phyloP scores from a whole-genome alignment of 768 basidiomycete genomes.

The Lepiota subincarnata region DNA sequence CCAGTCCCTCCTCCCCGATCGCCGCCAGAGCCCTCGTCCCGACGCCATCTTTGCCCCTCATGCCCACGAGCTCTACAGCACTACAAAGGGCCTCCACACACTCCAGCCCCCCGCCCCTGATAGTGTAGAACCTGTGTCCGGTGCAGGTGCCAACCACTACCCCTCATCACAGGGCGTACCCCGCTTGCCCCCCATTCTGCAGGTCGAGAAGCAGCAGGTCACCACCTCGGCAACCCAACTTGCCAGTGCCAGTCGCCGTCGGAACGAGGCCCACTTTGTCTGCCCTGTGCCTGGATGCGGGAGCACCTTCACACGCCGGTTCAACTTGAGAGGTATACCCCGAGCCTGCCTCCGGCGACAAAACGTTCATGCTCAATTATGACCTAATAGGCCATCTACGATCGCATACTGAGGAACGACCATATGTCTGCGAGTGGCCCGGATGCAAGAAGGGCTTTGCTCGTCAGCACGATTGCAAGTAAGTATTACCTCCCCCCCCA shows the following conservation, averaged over 20 bases:
- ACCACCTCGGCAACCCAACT: conserved; percentile 92
- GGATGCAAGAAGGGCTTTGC: conserved; percentile 96
- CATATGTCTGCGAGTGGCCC: conserved; percentile 90
- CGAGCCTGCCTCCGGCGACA: neutral
- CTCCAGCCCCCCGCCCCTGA: conserved; percentile 25
- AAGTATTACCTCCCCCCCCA: too few species aligned
- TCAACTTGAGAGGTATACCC: conserved; percentile 75
- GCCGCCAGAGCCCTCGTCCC: conserved; percentile 32
- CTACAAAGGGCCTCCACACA: conserved; percentile 31
- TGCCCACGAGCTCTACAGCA: conserved; percentile 53
- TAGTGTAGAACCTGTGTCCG: conserved; percentile 27
- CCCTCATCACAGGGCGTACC: conserved; percentile 48
- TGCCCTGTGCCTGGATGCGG: conserved; percentile 96
- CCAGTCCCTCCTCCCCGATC: conserved; percentile 14
- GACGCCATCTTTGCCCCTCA: conserved; percentile 47
- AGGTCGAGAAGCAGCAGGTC: conserved; percentile 92
- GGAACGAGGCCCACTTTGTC: conserved; percentile 88
- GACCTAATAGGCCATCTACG: conserved; percentile 71
- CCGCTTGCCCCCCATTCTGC: conserved; percentile 76
- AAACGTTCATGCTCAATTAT: conserved; percentile 10
- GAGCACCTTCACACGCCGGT: conserved; percentile 93
- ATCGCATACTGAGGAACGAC: conserved; percentile 93
- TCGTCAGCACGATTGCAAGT: conserved; percentile 97
- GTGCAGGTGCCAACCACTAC: conserved; percentile 53
- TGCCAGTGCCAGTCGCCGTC: conserved; percentile 82